phyloP scores from a whole-genome alignment of 208 protist genomes.

The Acanthamoeba divionensis region DNA sequence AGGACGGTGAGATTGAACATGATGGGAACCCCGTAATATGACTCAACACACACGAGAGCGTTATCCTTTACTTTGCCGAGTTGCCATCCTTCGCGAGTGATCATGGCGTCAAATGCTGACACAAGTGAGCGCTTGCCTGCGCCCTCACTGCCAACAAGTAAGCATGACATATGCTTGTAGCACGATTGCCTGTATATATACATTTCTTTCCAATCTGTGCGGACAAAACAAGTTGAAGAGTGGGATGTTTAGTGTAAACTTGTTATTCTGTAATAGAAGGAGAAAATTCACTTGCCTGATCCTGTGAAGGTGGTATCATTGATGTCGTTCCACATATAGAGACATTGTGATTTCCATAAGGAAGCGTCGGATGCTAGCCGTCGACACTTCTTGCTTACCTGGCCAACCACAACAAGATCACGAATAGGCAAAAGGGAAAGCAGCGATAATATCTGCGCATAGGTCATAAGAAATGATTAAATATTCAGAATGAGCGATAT shows the following conservation, averaged over 20 bases:
- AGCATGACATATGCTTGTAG: conserved; percentile 38
- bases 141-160: background rate
- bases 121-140: conserved; percentile 8
- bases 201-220: conserved; percentile 27
- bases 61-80: background rate
- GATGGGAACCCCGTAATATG: background rate
- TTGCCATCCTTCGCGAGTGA: background rate
- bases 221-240: background rate
- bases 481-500: too few relatives aligned
- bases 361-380: background rate
- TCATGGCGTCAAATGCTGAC: conserved; percentile 22
- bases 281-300: background rate
- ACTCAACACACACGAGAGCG: background rate
- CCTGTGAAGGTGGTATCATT: background rate
- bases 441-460: too few relatives aligned
- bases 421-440: too few relatives aligned
- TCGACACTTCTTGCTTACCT: too few relatives aligned
- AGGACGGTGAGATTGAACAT: conserved; percentile 50
- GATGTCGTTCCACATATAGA: background rate
- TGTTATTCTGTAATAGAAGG: background rate
- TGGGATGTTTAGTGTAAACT: background rate
- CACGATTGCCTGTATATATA: background rate
- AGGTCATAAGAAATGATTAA: too few relatives aligned
- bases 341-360: background rate
- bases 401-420: too few relatives aligned